These are phyloP conservation scores for Exophiala mesophila DNA, from an alignment of 2,329 filamentous ascomycete genomes.

Conservation along the genomic window DNA sequence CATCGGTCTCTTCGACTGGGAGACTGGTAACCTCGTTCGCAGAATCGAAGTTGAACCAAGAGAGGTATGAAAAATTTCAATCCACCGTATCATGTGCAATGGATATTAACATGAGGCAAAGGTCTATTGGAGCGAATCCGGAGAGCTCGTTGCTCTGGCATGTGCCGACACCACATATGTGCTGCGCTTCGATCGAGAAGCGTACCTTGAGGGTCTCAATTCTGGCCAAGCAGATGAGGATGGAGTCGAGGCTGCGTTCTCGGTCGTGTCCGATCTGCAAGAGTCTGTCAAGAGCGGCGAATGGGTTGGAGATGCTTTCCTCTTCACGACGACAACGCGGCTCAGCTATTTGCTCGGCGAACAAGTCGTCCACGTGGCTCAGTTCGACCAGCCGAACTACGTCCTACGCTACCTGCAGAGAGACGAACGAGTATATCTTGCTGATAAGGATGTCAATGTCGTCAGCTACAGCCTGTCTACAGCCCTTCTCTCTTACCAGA, in stretches of 20 bases:
- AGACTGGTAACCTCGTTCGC: conserved; percentile 78
- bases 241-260: conserved; percentile 91
- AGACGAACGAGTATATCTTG: conserved; percentile 90
- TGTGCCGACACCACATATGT: conserved; percentile 97
- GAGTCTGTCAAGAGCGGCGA: conserved; percentile 90
- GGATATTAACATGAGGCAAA: too few relatives aligned
- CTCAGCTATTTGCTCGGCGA: conserved; percentile 97
- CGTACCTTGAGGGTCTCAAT: conserved; percentile 78
- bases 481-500: conserved; percentile 94
- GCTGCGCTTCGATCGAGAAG: conserved; percentile 82
- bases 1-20: conserved; percentile 95
- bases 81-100: too few relatives aligned
- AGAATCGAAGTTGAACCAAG: conserved; percentile 77
- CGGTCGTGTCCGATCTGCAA: conserved; percentile 91
- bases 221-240: conserved; percentile 79
- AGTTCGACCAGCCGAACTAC: conserved; percentile 95
- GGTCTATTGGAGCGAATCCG: conserved; percentile 97
- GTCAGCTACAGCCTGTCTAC: conserved; percentile 88
- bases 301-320: conserved; percentile 98
- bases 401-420: conserved; percentile 90
- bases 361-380: conserved; percentile 94
- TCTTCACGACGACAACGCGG: conserved; percentile 96
- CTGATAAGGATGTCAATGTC: conserved; percentile 90
- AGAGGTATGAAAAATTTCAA: conserved; percentile 40
- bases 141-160: conserved; percentile 85